phyloP scores from a whole-genome alignment of 345 rosid species.

The Melaleuca alternifolia region DNA sequence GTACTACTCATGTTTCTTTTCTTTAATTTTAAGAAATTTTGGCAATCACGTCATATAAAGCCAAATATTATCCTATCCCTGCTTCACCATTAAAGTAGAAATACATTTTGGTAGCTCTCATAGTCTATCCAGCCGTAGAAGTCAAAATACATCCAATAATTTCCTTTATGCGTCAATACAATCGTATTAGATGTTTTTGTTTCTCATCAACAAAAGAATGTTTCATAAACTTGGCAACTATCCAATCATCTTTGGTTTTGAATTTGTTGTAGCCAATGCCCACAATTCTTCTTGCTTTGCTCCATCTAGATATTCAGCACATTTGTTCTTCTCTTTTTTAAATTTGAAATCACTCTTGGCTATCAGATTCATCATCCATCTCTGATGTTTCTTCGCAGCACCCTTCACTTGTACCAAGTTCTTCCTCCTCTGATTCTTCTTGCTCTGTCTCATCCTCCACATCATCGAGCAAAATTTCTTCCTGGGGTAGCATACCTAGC shows the following conservation, averaged over 20 bases:
- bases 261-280: neutral
- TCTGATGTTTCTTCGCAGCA: slow-evolving; percentile 30
- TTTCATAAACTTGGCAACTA: too few relatives aligned
- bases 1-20: neutral
- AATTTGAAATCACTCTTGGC: slow-evolving; percentile 2
- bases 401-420: slow-evolving; percentile 33
- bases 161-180: too few relatives aligned
- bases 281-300: neutral
- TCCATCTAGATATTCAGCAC: neutral
- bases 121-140: neutral
- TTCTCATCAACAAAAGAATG: neutral
- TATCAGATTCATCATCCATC: slow-evolving; percentile 31
- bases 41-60: neutral
- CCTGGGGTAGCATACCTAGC: slow-evolving; percentile 29
- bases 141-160: too few relatives aligned
- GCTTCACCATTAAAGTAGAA: neutral
- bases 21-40: neutral
- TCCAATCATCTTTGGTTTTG: too few relatives aligned
- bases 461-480: slow-evolving; percentile 31
- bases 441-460: slow-evolving; percentile 17
- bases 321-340: neutral
- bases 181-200: neutral
- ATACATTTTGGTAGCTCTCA: neutral
- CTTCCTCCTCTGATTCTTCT: slow-evolving; percentile 47
- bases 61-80: neutral